Evolutionary conservation across 257 asterid species (phyloP), one percentile per base, ranked within the genome.

Genomic region (Solanum sejunctum): DNA sequence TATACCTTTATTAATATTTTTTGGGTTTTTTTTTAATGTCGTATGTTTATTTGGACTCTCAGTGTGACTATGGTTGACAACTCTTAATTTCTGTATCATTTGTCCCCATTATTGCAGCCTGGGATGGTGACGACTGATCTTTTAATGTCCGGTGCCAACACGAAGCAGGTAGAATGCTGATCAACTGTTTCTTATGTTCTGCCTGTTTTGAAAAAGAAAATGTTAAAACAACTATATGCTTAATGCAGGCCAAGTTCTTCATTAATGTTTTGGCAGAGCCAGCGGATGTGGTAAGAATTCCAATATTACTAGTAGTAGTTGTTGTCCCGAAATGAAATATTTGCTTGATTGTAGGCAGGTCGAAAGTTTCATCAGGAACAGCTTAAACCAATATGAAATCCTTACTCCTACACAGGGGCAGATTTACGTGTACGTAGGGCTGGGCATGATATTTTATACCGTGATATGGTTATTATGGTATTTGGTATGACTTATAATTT

Each of bases 51-150:
- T 78, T 78, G 83, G 49, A 28, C 49, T 51, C 17, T 17, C 47
- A 51, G 28, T 28, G 28, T 52, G 64, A 12, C 36, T 72, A 70
- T 49, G 64, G 10, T 77, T 16, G 47, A 45, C 36, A 72, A 20
- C 83, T 78, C 83, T 16, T 72, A 26, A 9, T 28, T 78, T 78
- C 66, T 52, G 64, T 78, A 78, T 78, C 36, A 32, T 32, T 32
- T 32, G 32, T 28, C 32, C 32, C 32, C 32, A 28, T 28, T 28
- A 28, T 28, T 78, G 88, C 94, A 96, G 99, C 99, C 99, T 66
- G 99, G 99, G 84, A 96, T 96, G 99, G 99, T 96, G 45, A 96
- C 99, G 5, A 96, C 98, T 39, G 99, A 96, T 90, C 99, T 96
- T 86, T 98, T 96, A 86, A 92, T 96, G 99, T 92, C 98, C 26